Base-by-base conservation (phyloP, 2,329 filamentous ascomycete species). In the Fusarium tanahbumbuense region DNA sequence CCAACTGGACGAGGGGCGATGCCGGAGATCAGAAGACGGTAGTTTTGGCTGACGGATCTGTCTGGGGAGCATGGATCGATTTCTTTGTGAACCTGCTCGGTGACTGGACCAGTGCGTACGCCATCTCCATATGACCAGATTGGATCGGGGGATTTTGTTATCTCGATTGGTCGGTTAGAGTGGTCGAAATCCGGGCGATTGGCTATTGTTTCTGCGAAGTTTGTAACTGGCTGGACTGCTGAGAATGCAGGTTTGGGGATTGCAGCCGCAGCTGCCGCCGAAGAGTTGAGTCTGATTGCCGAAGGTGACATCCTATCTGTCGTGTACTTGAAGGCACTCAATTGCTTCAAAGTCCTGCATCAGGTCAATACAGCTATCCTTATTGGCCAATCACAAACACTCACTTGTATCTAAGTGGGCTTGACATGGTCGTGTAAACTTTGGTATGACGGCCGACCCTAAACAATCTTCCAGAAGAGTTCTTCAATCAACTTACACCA, bases 21-120 rank as follows among this genome's bases (percentile, higher is more conserved):
- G 42, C 88, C 90, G 5, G 88, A 91, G 76, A 97, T 94, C 28
- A 97, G 83, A 4, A 97, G 87, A 78, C 95, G 95, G 85, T 97
- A 97, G 83, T 97, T 97, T 79, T 87, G 89, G 1, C 85, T 82
- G 0, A 89, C 82, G 0, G 90, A 87, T 1, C 94, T 86, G 28
- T 91, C 91, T 32, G 88, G 82, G 58, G 87, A 91, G 77, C 94
- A 91, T 0, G 93, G 93, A 78, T 96, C 90, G 70, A 97, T 95
- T 76, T 90, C 84, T 58, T 93, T 81, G 80, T 97, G 92, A 9
- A 40, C 2, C 80, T 76, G 70, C 58, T 45, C 1, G 2, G 20
- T 6, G 6, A 28, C 12, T 42, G 52, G 50, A 15, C 42, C 59
- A 78, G 42, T 73, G 49, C 58, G 68, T 16, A 77, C 76, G 8